Evolutionary conservation across 2,329 filamentous ascomycete species (phyloP), one percentile per base, ranked within the genome.

Genomic region (Verticillium albo-atrum): DNA sequence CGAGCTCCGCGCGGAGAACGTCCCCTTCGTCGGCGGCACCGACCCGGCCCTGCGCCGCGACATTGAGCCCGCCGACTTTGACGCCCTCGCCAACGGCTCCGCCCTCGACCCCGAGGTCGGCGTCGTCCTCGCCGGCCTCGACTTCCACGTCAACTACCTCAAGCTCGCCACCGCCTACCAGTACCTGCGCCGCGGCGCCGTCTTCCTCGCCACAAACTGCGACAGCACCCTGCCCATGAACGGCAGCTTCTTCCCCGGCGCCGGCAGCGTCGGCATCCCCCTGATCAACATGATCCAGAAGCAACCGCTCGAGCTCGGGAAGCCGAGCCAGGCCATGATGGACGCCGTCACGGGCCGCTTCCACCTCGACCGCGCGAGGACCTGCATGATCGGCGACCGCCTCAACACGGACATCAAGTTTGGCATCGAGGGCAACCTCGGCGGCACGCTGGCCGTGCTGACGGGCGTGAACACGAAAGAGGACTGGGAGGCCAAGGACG

Each of bases 271-370:
- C 64, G 88, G 89, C 55, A 86, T 91, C 27, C 91, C 92, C 2
- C 76, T 99, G 61, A 81, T 89, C 58, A 89, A 89, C 72, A 91
- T 91, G 80, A 80, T 84, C 4, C 81, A 80, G 20, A 76, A 85
- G 71, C 81, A 89, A 68, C 94, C 95, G 1, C 75, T 92, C 32
- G 87, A 91, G 3, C 78, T 98, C 47, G 95, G 95, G 1, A 99
- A 99, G 78, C 95, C 95, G 3, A 97, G 92, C 72, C 92, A 97
- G 78, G 94, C 94, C 4, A 99, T 99, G 95, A 97, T 99, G 94
- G 94, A 98, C 73, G 92, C 95, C 3, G 90, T 99, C 60, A 94
- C 98, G 79, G 94, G 94, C 60, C 97, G 96, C 75, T 97, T 98
- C 74, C 83, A 90, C 66, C 89, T 99, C 58, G 88, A 98, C 72